Conservation (phyloP, 352 stramenopile species). For the Globisporangium irregulare region DNA sequence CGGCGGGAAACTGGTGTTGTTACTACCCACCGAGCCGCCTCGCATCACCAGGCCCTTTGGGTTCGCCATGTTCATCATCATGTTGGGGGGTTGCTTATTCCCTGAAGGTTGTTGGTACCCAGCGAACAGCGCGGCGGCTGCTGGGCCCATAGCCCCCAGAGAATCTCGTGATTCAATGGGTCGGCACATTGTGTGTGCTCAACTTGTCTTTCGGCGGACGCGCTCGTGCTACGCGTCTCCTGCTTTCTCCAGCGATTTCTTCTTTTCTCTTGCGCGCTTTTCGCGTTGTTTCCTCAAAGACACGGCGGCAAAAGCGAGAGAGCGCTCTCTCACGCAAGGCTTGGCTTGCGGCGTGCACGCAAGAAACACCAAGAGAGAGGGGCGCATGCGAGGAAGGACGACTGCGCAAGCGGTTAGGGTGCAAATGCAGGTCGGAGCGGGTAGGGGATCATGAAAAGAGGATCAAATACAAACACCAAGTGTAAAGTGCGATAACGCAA, state of each 20-base stretch:
- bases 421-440: background rate
- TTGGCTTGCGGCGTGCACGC: background rate
- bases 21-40: background rate
- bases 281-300: slow-evolving; percentile 10
- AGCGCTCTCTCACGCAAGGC: background rate
- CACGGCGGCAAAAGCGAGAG: background rate
- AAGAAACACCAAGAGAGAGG: background rate
- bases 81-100: slow-evolving; percentile 21
- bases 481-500: background rate
- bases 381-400: background rate
- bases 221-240: background rate
- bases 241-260: slow-evolving; percentile 21
- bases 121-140: slow-evolving; percentile 69
- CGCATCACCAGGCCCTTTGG: slow-evolving; percentile 24
- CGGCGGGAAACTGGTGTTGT: slow-evolving; percentile 22
- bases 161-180: slow-evolving; percentile 83
- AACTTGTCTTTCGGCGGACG: slow-evolving; percentile 17
- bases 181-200: slow-evolving; percentile 57
- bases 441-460: background rate
- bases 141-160: slow-evolving; percentile 72
- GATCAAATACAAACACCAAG: background rate
- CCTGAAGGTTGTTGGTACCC: slow-evolving; percentile 68
- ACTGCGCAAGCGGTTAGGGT: no score
- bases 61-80: slow-evolving; percentile 22
- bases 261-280: slow-evolving; percentile 21